Evolutionary conservation across 1,284 basidiomycete species (phyloP).

Genomic region (Ceratobasidium sp.): DNA sequence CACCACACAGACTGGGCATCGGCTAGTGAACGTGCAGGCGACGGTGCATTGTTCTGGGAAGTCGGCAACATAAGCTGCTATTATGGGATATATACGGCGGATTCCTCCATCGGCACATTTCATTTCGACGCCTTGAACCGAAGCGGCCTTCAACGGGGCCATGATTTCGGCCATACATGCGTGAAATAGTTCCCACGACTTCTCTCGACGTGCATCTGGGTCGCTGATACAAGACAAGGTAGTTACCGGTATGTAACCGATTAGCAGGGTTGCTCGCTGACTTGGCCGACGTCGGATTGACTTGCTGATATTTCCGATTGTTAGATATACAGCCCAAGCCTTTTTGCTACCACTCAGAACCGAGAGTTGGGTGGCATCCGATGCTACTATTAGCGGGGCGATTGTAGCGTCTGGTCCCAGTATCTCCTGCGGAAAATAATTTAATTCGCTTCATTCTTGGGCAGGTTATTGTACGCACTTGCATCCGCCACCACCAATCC

Average conservation of each 20-base stretch:
- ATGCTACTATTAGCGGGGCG: slow-evolving; percentile 41
- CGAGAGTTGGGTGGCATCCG: slow-evolving; percentile 44
- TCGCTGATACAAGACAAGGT: not conserved
- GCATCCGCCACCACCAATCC: slow-evolving; percentile 7
- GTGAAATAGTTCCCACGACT: slow-evolving; percentile 49
- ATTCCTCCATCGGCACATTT: slow-evolving; percentile 46
- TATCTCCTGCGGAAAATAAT: too few species aligned
- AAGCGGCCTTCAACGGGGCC: slow-evolving; percentile 44
- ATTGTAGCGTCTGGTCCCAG: too few species aligned
- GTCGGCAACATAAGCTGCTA: slow-evolving; percentile 51
- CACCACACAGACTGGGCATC: slow-evolving; percentile 30
- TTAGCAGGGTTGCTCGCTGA: not conserved
- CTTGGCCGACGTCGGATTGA: not conserved
- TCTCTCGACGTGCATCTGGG: not conserved
- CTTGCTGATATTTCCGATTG: slow-evolving; percentile 2
- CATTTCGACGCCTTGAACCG: slow-evolving; percentile 40
- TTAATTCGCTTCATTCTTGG: not conserved
- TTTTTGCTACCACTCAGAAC: slow-evolving; percentile 38
- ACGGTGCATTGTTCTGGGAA: slow-evolving; percentile 51
- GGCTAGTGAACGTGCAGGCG: slow-evolving; percentile 28
- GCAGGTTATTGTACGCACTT: not conserved
- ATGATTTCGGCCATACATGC: slow-evolving; percentile 47
- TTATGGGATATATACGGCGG: slow-evolving; percentile 46
- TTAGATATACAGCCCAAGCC: not conserved
- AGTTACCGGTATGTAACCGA: slow-evolving; percentile 43